Evolutionary conservation across 495 filamentous ascomycete genomes (phyloP), one percentile per base, ranked within the genome.

Genomic region (Neurospora tetrasperma): DNA sequence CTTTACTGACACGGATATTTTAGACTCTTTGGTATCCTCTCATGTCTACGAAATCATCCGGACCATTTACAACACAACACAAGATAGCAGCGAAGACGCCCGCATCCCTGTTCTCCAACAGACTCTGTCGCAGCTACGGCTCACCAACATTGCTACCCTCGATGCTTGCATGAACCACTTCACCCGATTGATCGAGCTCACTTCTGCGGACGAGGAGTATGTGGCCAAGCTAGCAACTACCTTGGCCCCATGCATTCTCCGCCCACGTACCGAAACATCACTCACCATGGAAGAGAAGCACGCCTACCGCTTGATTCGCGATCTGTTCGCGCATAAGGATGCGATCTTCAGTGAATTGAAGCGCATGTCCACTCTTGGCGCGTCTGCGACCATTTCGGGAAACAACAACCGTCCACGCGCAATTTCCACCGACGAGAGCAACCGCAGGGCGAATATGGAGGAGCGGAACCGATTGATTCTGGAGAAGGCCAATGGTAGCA

Each of bases 1-100:
- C 20, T 48, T 77, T 71, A 72, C 79, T 82, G 59, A 78, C 76
- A 42, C 12, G 8, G 54, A 66, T 16, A 14, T 62, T 5, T 39
- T 76, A 93, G 96, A 99, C 81, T 98, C 96, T 27, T 88, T 99
- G 72, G 96, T 99, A 74, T 98, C 96, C 69, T 97, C 94, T 35
- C 94, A 97, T 79, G 94, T 98, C 74, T 99, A 99, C 81, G 96
- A 99, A 85, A 98, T 99, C 79, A 91, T 99, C 76, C 93, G 97
- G 80, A 98, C 93, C 2, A 97, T 98, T 72, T 99, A 99, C 82
- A 91, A 89, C 70, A 93, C 92, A 41, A 90, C 94, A 73, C 87
- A 91, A 40, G 92, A 94, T 71, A 80, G 83, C 11, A 86, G 86
- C 23, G 90, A 92, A 70, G 80, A 84, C 5, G 88, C 90, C 54